A percentile compares a stretch with the other conserved stretches of the same genome.
These are phyloP conservation scores for Fusarium pilosicola DNA, from an alignment of 2,329 filamentous ascomycete genomes.

Conservation along the genomic window DNA sequence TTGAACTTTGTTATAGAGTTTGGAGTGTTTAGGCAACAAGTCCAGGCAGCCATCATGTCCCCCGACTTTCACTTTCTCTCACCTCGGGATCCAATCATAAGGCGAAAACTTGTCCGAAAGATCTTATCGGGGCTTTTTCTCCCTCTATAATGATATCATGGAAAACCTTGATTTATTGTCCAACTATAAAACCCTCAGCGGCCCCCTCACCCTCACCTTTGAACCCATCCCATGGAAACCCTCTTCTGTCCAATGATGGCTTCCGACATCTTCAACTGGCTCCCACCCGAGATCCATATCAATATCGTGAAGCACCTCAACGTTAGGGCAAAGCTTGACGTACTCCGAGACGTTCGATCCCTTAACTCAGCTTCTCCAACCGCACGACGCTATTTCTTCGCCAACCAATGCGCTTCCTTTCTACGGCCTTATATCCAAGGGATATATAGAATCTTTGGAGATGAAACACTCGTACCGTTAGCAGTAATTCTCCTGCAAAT, in stretches of 20 bases:
- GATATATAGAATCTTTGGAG: not conserved
- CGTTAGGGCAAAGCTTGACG: rapidly evolving
- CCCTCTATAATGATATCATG: not conserved
- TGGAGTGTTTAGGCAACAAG: not conserved
- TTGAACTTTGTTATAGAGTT: not conserved
- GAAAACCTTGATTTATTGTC: not conserved
- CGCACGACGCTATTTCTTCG: not conserved
- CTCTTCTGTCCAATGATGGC: not conserved
- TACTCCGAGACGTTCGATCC: not conserved
- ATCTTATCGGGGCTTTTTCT: not conserved
- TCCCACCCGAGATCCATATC: not conserved
- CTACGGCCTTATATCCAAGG: not conserved
- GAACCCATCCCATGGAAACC: no score
- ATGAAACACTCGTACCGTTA: not conserved
- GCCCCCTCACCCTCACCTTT: not conserved
- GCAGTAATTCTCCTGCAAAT: not conserved
- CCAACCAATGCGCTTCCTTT: not conserved
- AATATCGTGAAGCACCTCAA: not conserved
- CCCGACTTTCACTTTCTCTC: not conserved
- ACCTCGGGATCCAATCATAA: not conserved
- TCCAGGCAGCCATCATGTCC: not conserved
- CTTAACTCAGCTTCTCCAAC: not conserved
- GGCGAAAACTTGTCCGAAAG: no score
- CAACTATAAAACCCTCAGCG: not conserved
- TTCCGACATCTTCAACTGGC: not conserved